Conservation (phyloP, 805 yeast species). For the Zygosaccharomyces bailii region DNA sequence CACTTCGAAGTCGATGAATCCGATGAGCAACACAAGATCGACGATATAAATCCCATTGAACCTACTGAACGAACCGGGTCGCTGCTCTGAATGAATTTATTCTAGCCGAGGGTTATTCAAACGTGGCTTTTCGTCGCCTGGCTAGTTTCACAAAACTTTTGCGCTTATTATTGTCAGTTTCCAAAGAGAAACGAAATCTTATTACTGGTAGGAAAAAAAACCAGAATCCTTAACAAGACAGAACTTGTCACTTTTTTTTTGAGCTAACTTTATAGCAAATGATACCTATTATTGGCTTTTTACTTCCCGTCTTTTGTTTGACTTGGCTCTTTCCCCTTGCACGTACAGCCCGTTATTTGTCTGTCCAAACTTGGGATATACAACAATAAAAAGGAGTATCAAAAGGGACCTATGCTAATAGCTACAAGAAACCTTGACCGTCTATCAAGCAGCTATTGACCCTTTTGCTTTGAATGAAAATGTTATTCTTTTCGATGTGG, state of each 20-base stretch:
- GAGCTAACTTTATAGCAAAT: not conserved
- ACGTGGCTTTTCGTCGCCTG: not conserved
- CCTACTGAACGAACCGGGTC: not conserved
- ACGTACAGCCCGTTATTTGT: not conserved
- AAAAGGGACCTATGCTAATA: not conserved
- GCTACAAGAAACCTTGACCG: not conserved
- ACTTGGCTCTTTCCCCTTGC: not conserved
- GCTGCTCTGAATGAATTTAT: slow-evolving; percentile 1
- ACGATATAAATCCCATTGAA: slow-evolving; percentile 38
- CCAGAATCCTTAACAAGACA: not conserved
- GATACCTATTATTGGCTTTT: not conserved
- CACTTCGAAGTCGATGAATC: slow-evolving; percentile 17
- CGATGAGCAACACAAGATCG: slow-evolving; percentile 24
- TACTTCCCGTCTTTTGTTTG: not conserved
- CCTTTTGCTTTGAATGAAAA: not conserved
- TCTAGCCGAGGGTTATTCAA: not conserved
- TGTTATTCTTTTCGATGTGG: not conserved
- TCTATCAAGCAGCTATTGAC: not conserved
- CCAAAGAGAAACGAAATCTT: not conserved
- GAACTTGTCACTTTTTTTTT: no score
- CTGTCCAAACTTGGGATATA: not conserved
- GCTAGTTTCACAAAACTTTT: not conserved
- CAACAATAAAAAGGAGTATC: not conserved
- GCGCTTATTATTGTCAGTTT: not conserved
- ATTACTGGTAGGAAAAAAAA: not conserved